These are phyloP conservation scores for Talaromyces borbonicus DNA, from an alignment of 495 filamentous ascomycete genomes.

Conservation along the genomic window DNA sequence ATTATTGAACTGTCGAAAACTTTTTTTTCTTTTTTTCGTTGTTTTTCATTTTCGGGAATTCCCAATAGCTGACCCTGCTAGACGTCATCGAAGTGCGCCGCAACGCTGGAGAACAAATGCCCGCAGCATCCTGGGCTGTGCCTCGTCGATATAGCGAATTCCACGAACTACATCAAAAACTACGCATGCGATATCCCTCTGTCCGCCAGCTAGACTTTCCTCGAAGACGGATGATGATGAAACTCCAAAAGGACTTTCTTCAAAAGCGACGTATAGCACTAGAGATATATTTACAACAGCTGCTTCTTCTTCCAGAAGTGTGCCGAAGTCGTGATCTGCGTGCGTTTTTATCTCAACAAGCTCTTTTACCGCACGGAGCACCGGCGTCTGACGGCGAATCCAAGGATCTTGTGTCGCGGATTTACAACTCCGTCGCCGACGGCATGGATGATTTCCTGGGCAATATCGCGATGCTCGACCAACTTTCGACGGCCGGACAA, in stretches of 20 bases:
- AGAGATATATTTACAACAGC: slow-evolving; percentile 74
- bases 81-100: slow-evolving; percentile 85
- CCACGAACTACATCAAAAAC: slow-evolving; percentile 83
- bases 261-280: slow-evolving; percentile 76
- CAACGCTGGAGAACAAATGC: slow-evolving; percentile 82
- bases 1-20: no score
- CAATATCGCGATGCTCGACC: slow-evolving; percentile 91
- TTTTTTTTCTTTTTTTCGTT: no score
- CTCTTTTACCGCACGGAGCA: slow-evolving; percentile 51
- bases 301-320: slow-evolving; percentile 82
- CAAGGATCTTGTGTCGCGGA: slow-evolving; percentile 83
- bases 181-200: slow-evolving; percentile 72
- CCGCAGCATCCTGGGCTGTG: slow-evolving; percentile 72
- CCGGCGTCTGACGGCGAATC: slow-evolving; percentile 54
- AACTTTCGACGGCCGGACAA: slow-evolving; percentile 84
- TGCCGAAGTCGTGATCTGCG: slow-evolving; percentile 88
- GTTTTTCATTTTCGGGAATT: no score
- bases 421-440: slow-evolving; percentile 93
- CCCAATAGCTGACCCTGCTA: no score
- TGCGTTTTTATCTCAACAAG: slow-evolving; percentile 85
- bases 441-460: slow-evolving; percentile 97
- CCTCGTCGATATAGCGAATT: slow-evolving; percentile 90
- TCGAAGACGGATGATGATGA: slow-evolving; percentile 84
- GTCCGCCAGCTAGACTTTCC: slow-evolving; percentile 90
- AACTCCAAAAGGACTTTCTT: slow-evolving; percentile 88